These are phyloP conservation scores for Calycina herbarum DNA, from an alignment of 2,329 filamentous ascomycete genomes.

Conservation along the genomic window DNA sequence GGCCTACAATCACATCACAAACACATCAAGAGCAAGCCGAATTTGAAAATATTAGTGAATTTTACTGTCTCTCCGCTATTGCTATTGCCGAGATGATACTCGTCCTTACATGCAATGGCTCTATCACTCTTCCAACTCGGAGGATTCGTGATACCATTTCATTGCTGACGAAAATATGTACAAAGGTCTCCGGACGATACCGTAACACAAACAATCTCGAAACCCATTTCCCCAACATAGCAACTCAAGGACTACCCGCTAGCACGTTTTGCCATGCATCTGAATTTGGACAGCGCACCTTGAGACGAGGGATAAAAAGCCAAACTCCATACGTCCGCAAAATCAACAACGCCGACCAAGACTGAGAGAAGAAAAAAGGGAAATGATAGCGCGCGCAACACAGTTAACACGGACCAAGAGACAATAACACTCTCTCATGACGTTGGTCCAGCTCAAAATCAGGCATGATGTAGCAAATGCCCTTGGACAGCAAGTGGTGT, in stretches of 20 bases:
- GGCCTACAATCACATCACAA: neutral
- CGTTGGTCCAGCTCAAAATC: conserved; percentile 23
- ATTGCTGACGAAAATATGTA: conserved; percentile 29
- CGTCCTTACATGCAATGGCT: conserved; percentile 1
- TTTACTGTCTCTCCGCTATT: neutral
- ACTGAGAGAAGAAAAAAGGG: conserved; percentile 23
- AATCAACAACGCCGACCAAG: conserved; percentile 2
- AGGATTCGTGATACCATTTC: conserved; percentile 16
- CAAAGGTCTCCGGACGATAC: conserved; percentile 19
- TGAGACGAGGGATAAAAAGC: conserved; percentile 3
- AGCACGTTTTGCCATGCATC: conserved; percentile 5
- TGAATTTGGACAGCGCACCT: neutral
- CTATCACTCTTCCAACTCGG: neutral
- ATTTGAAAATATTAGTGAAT: neutral
- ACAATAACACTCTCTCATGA: conserved; percentile 20
- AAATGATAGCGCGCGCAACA: conserved; percentile 31
- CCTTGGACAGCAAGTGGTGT: conserved; percentile 23
- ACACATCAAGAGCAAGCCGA: neutral
- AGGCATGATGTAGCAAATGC: conserved; percentile 25
- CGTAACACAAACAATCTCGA: conserved; percentile 12
- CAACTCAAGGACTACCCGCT: neutral
- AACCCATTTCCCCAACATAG: conserved; percentile 12
- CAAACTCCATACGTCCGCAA: conserved; percentile 5
- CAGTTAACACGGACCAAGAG: conserved; percentile 24
- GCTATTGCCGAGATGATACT: neutral